Evolutionary conservation across 2,329 filamentous ascomycete species (phyloP), one percentile per base, ranked within the genome.

Genomic region (Botryotinia calthae): DNA sequence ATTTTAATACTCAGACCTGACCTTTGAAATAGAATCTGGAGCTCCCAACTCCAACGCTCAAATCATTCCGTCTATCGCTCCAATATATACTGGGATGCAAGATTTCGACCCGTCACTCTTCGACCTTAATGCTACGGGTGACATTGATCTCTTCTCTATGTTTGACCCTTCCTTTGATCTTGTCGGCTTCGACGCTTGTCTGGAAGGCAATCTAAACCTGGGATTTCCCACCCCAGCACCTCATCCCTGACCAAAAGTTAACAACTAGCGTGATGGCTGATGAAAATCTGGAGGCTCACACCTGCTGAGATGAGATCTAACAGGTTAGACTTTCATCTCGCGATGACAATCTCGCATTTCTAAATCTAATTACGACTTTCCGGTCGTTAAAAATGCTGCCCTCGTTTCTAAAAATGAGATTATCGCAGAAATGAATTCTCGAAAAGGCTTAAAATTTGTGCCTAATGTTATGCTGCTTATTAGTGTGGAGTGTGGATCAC

Each of bases 161-260:
- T 78, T 79, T 63, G 77, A 79, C 69, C 77, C 77, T 22, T 71
- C 72, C 2, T 78, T 79, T 31, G 75, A 78, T 64, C 74, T 78
- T 10, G 75, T 77, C 42, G 71, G 74, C 14, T 75, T 79, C 34
- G 77, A 79, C 74, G 75, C 76, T 54, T 74, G 65, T 46, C 70
- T 79, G 31, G 75, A 77, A 59, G 74, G 76, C 16, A 77, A 74
- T 68, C 61, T 78, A 22, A 76, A 78, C 46, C 72, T 40, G 7
- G 70, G 61, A 12, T 76, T 77, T 71, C 73, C 75, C n/a, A 68
- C 65, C n/a, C 48, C 48, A 4, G 65, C 48, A n/a, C n/a, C 65
- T 68, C 40, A 25, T 68, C 18, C 37, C 18, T 68, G 20, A 68
- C n/a, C n/a, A 56, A 40, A 40, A 56, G 3, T n/a, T 8, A 56